Evolutionary conservation across 108 stramenopile genomes (phyloP).

Genomic region (Licmophora abbreviata): DNA sequence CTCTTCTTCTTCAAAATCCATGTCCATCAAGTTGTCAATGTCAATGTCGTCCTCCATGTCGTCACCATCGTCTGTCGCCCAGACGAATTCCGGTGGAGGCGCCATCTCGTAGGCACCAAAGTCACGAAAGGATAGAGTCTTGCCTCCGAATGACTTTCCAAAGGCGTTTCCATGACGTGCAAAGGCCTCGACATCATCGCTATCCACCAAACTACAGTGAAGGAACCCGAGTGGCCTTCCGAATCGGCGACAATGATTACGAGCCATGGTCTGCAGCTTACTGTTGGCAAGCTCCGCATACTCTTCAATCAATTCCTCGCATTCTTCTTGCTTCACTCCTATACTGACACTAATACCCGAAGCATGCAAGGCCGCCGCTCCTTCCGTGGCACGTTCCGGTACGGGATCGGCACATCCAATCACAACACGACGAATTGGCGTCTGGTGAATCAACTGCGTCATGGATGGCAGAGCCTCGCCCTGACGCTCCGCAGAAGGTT

Average conservation of each 20-base stretch:
- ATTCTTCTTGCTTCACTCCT: constrained; percentile 41
- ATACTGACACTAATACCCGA: constrained; percentile 61
- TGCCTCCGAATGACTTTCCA: constrained; percentile 70
- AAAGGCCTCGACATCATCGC: constrained; percentile 74
- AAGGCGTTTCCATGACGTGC: constrained; percentile 77
- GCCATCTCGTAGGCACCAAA: constrained; percentile 80
- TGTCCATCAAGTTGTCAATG: constrained; percentile 25
- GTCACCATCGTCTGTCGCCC: constrained; percentile 29
- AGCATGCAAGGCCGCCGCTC: constrained; percentile 51
- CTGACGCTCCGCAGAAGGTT: constrained; percentile 46
- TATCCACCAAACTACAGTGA: constrained; percentile 82
- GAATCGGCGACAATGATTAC: constrained; percentile 43
- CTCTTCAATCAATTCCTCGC: constrained; percentile 39
- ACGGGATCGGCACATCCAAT: constrained; percentile 72
- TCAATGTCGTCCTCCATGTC: constrained; percentile 26
- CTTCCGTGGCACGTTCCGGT: constrained; percentile 46
- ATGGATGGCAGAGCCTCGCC: constrained; percentile 63
- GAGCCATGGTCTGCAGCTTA: constrained; percentile 58
- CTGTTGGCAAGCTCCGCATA: constrained; percentile 43
- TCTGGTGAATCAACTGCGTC: constrained; percentile 59
- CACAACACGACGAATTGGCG: constrained; percentile 58
- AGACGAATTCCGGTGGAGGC: constrained; percentile 66
- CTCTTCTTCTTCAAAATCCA: constrained; percentile 38
- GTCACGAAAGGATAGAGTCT: constrained; percentile 57
- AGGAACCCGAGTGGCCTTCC: constrained; percentile 70